Evolutionary conservation across 176 grass and related monocot genomes (phyloP).

Genomic region (Rhynchospora tenuis): DNA sequence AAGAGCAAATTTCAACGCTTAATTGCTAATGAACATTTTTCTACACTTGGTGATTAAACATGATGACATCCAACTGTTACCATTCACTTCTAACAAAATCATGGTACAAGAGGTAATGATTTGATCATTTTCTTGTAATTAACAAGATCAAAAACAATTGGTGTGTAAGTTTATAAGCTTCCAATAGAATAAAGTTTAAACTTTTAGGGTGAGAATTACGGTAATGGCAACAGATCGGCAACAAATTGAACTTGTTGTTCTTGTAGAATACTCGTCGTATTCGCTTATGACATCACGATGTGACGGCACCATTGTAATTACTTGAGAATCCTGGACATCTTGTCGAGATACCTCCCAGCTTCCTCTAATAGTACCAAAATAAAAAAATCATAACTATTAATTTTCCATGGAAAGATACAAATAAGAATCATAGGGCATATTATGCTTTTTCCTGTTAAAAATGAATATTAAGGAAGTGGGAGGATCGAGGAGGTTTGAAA

Average conservation of each 20-base stretch:
- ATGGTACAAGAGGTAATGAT: not conserved
- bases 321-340: constrained; percentile 55
- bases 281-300: constrained; percentile 34
- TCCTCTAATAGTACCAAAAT: constrained; percentile 35
- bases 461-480: not conserved
- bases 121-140: not conserved
- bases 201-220: constrained; percentile 36
- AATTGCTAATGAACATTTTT: not conserved
- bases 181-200: not conserved
- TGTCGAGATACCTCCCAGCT: constrained; percentile 69
- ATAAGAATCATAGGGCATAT: not conserved
- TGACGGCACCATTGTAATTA: constrained; percentile 74
- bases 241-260: constrained; percentile 41
- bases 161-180: not conserved
- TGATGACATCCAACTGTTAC: constrained; percentile 4
- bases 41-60: not conserved
- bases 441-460: constrained; percentile 3
- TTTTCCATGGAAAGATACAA: not conserved
- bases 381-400: constrained; percentile 11
- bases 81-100: constrained; percentile 12
- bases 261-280: constrained; percentile 50
- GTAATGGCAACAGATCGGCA: constrained; percentile 56
- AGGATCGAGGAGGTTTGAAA: not conserved
- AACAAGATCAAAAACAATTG: not conserved
- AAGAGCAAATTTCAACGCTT: not conserved